These are phyloP conservation scores for Linderniella brevidens DNA, from an alignment of 257 asterid genomes.

Conservation along the genomic window DNA sequence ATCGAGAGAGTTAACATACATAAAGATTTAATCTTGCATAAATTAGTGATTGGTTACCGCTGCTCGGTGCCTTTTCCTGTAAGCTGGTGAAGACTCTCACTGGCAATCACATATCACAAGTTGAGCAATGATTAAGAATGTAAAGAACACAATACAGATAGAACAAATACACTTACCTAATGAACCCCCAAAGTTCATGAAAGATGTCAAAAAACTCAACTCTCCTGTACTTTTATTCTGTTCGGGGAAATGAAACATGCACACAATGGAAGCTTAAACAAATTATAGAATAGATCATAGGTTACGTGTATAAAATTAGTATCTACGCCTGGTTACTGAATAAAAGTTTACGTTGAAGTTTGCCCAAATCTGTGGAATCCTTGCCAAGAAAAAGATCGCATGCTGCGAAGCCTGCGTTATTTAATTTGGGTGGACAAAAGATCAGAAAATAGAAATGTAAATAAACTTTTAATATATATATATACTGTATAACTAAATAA, in stretches of 20 bases:
- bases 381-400: conserved; percentile 82
- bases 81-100: conserved; percentile 91
- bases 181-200: conserved; percentile 87
- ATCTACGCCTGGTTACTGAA: background rate
- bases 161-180: conserved; percentile 40
- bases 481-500: background rate
- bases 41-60: conserved; percentile 36
- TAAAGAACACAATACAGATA: background rate
- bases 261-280: background rate
- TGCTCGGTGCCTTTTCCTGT: conserved; percentile 84
- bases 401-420: conserved; percentile 78
- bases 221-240: conserved; percentile 95
- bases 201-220: conserved; percentile 78
- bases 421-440: background rate
- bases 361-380: conserved; percentile 81
- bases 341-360: conserved; percentile 48
- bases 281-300: too few relatives aligned
- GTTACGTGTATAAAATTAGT: background rate
- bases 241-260: background rate
- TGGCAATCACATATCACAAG: conserved; percentile 20
- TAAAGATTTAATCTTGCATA: background rate
- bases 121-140: background rate
- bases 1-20: background rate
- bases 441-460: background rate
- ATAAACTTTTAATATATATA: background rate